These are phyloP conservation scores for Mimosa bimucronata DNA, from an alignment of 306 rosid genomes.

Conservation along the genomic window DNA sequence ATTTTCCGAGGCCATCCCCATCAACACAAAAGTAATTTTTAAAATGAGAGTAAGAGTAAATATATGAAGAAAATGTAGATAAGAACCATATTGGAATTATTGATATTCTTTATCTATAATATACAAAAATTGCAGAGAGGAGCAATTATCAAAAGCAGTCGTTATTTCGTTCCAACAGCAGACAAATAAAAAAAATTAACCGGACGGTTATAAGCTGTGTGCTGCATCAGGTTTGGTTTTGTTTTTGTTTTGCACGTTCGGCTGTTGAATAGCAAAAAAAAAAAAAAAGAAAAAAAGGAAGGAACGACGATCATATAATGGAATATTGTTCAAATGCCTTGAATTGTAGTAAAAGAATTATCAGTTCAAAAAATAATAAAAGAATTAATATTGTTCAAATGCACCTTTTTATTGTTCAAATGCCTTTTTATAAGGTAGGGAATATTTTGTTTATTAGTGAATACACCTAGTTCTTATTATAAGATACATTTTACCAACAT, in stretches of 20 bases:
- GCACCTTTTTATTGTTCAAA: no score
- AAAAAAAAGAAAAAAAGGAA: no score
- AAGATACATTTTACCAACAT: no score
- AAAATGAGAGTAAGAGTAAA: not conserved
- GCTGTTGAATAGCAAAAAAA: not conserved
- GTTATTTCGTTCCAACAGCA: not conserved
- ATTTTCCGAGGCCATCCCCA: not conserved
- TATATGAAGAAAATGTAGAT: not conserved
- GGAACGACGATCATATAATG: no score
- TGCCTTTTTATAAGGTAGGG: no score
- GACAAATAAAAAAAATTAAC: not conserved
- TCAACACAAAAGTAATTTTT: not conserved
- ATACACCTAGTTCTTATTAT: no score
- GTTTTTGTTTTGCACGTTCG: not conserved
- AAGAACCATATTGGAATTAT: not conserved
- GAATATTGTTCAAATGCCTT: no score
- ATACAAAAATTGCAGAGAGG: not conserved
- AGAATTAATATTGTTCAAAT: no score
- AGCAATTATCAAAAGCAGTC: not conserved
- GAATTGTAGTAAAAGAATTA: no score
- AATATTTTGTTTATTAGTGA: no score
- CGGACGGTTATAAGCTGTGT: not conserved
- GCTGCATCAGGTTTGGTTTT: not conserved
- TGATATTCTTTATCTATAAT: no score
- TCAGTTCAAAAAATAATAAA: no score